Percentiles rank a stretch among this genome's conserved stretches.
These are phyloP conservation scores for Wickerhamomyces canadensis DNA, from an alignment of 805 yeast species.

Conservation along the genomic window DNA sequence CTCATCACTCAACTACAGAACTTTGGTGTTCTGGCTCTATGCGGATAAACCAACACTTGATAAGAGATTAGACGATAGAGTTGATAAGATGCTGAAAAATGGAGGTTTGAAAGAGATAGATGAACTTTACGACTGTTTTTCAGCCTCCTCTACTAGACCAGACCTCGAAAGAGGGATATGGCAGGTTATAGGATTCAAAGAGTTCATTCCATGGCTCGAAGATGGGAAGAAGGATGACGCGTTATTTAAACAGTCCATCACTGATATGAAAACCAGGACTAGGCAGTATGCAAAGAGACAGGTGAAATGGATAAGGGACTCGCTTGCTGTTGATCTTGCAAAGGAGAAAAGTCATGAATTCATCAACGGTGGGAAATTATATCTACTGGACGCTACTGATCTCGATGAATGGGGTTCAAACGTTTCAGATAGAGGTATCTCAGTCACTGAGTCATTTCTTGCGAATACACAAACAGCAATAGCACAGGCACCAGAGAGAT, in stretches of 20 bases:
- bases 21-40: slow-evolving; percentile 79
- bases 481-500: slow-evolving; percentile 35
- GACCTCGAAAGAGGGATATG: slow-evolving; percentile 72
- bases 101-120: slow-evolving; percentile 72
- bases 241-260: slow-evolving; percentile 43
- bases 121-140: slow-evolving; percentile 46
- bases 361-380: slow-evolving; percentile 59
- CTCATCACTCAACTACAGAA: slow-evolving; percentile 49
- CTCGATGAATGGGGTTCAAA: slow-evolving; percentile 50
- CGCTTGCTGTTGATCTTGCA: slow-evolving; percentile 54
- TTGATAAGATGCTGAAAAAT: slow-evolving; percentile 69
- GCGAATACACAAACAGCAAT: slow-evolving; percentile 6
- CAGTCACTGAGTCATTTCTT: slow-evolving; percentile 39
- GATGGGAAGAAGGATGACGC: slow-evolving; percentile 15
- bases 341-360: slow-evolving; percentile 40
- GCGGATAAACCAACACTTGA: slow-evolving; percentile 55
- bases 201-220: slow-evolving; percentile 67
- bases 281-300: slow-evolving; percentile 84
- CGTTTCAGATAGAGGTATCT: slow-evolving; percentile 52
- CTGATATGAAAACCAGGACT: slow-evolving; percentile 77
- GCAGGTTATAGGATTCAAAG: slow-evolving; percentile 95
- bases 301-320: slow-evolving; percentile 82
- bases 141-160: slow-evolving; percentile 35
- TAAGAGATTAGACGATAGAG: slow-evolving; percentile 66
- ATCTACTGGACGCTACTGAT: slow-evolving; percentile 73